Evolutionary conservation across 495 filamentous ascomycete genomes (phyloP), one percentile per base, ranked within the genome.

Genomic region (Xylaria cubensis): DNA sequence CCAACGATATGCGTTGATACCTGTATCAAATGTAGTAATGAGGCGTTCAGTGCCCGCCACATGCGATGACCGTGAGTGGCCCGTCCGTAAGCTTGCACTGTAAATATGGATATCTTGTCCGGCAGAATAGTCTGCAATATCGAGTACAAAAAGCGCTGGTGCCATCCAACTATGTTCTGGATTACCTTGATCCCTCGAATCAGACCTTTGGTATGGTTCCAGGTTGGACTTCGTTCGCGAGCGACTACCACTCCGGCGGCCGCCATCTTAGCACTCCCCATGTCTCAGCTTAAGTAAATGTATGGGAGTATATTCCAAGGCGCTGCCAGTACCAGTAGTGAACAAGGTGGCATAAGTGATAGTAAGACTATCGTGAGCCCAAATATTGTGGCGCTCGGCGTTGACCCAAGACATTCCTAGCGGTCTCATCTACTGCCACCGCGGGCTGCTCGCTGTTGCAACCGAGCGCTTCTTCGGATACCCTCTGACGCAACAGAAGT

Each of bases 401-500:
- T 55, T 12, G 29, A 24, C 62, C 39, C 0, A 51, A 19, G 17
- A 32, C 1, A 15, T 39, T 39, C 12, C 46, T 24, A 7, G 46
- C 8, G 6, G 17, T 36, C 24, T 66, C 46, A 66, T 66, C 26
- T 8, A 39, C 64, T 10, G 1, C 34, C 21, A 63, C 39, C 19
- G n/a, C 50, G 46, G 3, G 7, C 48, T 55, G 29, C 64, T 55
- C 64, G 48, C 48, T 53, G 29, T 42, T 56, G 64, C 5, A 67
- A 67, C 10, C 64, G 64, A 17, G 64, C 64, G 50, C 64, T 67
- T 42, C 64, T 67, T 19, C 64, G 46, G 42, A 21, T 15, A 19
- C 64, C 64, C 41, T 56, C 48, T 3, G 26, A 4, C 12, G 50
- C 15, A 39, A 26, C 17, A 26, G 19, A 32, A 9, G 56, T 39